These are phyloP conservation scores for Calonectria honghensis DNA, from an alignment of 2,329 filamentous ascomycete genomes.

Conservation along the genomic window DNA sequence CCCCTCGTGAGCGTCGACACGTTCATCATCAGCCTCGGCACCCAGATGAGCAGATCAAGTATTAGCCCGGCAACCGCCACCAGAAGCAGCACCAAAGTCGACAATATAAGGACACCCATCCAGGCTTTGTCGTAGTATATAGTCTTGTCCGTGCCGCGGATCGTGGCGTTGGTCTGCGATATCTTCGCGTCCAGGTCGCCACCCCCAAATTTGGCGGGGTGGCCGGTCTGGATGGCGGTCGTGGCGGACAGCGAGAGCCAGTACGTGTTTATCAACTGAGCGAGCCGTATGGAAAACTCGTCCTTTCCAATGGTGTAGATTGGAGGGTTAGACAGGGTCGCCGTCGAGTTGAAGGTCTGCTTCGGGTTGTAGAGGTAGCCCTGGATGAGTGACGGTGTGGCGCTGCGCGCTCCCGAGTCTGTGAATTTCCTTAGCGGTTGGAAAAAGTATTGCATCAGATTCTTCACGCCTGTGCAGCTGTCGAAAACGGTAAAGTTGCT, in stretches of 20 bases:
- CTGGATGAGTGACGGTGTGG: neutral
- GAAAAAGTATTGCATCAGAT: neutral
- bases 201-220: neutral
- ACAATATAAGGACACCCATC: neutral
- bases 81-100: neutral
- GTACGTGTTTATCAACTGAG: conserved; percentile 24
- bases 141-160: neutral
- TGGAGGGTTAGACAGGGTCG: neutral
- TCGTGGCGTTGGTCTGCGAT: conserved; percentile 15
- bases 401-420: neutral
- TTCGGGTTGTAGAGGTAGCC: conserved; percentile 5
- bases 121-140: conserved; percentile 25
- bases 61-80: conserved; percentile 16
- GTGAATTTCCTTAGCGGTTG: neutral
- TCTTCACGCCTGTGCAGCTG: neutral
- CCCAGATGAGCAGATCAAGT: conserved; percentile 17
- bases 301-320: conserved; percentile 4
- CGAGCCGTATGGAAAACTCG: neutral
- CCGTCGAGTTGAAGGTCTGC: conserved; percentile 7
- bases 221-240: conserved; percentile 7
- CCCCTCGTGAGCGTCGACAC: conserved; percentile 28
- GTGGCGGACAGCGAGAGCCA: conserved; percentile 23
- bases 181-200: neutral
- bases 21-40: conserved; percentile 34
- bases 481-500: conserved; percentile 27